phyloP scores from a whole-genome alignment of 78 protist species.

The Dictyostelium purpureum region DNA sequence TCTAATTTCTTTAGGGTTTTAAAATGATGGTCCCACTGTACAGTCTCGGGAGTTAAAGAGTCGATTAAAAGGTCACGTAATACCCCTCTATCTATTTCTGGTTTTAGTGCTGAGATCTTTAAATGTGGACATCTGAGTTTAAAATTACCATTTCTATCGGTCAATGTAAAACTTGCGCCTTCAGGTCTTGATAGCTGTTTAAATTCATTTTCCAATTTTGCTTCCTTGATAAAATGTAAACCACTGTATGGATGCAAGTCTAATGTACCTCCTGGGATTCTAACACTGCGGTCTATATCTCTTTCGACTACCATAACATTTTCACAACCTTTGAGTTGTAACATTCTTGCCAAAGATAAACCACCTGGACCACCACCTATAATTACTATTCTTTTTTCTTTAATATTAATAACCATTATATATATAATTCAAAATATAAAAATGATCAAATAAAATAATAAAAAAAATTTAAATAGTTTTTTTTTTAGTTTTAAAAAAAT shows the following conservation, averaged over 20 bases:
- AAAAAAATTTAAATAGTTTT: no score
- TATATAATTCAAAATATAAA: no score
- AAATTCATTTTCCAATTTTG: neutral
- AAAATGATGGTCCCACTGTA: constrained; percentile 17
- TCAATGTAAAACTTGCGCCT: neutral
- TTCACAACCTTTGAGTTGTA: neutral
- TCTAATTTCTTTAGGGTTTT: neutral
- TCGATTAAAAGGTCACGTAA: constrained; percentile 19
- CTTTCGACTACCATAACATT: constrained; percentile 16
- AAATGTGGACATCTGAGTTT: neutral
- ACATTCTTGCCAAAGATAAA: neutral
- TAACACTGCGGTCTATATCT: neutral
- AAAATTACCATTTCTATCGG: neutral
- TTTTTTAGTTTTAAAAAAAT: no score
- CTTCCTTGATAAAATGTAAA: neutral
- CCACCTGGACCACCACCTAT: constrained; percentile 43
- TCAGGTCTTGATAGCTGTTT: neutral
- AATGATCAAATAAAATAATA: no score
- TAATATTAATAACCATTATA: no score
- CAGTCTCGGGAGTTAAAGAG: neutral
- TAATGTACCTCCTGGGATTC: constrained; percentile 27
- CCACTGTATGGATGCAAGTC: constrained; percentile 41
- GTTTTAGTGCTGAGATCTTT: neutral
- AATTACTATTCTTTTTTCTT: constrained; percentile 22
- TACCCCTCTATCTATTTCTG: constrained; percentile 38